A percentile compares a stretch with the other conserved stretches of the same genome.
Evolutionary conservation across 768 basidiomycete genomes (phyloP).

Genomic region (Xerocomus potaroensis): DNA sequence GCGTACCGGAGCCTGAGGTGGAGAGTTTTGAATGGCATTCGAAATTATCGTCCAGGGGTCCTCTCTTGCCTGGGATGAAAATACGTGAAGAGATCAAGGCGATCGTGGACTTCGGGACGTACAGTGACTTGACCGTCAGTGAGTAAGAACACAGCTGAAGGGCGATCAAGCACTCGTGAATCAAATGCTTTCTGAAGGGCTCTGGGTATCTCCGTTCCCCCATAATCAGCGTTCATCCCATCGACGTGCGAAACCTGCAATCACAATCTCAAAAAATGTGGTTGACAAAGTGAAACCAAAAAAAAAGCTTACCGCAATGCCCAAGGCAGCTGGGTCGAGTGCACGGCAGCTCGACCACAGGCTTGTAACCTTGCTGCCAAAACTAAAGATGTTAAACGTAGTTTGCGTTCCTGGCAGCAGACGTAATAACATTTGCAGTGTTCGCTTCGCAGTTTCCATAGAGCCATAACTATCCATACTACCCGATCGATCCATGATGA

Average conservation of each 20-base stretch:
- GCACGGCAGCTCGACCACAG: conserved; percentile 36
- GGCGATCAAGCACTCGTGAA: conserved; percentile 30
- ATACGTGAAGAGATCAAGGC: background rate
- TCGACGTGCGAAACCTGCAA: conserved; percentile 39
- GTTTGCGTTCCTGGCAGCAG: conserved; percentile 43
- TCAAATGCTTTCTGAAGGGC: conserved; percentile 41
- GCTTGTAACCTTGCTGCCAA: conserved; percentile 31
- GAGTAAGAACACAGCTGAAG: conserved; percentile 51
- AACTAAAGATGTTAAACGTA: conserved; percentile 56
- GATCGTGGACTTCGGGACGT: background rate
- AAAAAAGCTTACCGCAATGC: conserved; percentile 32
- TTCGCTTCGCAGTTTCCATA: conserved; percentile 46
- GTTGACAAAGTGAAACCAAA: background rate
- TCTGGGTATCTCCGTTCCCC: conserved; percentile 47
- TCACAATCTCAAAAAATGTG: conserved; percentile 4
- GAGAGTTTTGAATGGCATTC: conserved; percentile 31
- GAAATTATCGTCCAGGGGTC: conserved; percentile 18
- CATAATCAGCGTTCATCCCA: conserved; percentile 39
- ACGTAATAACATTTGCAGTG: conserved; percentile 44
- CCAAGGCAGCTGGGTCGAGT: conserved; percentile 32
- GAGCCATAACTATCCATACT: conserved; percentile 44
- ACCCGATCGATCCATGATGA: conserved; percentile 55
- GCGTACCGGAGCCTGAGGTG: conserved; percentile 35
- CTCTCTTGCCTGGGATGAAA: conserved; percentile 9
- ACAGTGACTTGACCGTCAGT: conserved; percentile 51